Evolutionary conservation across 140 eudicot species (phyloP).

Genomic region (Anethum foeniculum): DNA sequence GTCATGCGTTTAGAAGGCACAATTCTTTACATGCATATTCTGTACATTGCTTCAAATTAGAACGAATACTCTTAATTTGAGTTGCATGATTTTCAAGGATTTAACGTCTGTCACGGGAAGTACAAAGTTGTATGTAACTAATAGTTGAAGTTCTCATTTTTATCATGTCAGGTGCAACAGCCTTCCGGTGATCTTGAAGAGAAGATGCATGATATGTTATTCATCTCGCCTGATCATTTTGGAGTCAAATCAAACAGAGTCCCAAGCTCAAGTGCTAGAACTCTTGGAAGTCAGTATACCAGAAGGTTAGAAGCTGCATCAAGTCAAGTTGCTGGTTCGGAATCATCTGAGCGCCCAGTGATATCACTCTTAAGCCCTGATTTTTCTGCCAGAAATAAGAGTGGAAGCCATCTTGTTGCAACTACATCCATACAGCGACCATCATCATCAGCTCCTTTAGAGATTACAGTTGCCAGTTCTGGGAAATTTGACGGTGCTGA

Average conservation of each 20-base stretch:
- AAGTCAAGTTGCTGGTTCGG: conserved; percentile 17
- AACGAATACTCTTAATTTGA: background rate
- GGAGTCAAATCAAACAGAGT: conserved; percentile 31
- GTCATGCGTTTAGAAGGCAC: background rate
- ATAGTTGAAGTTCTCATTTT: background rate
- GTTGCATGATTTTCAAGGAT: background rate
- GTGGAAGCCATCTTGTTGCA: conserved; percentile 1
- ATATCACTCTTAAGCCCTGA: conserved; percentile 28
- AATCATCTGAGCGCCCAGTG: conserved; percentile 17
- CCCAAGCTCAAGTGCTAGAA: conserved; percentile 19
- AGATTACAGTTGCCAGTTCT: conserved; percentile 20
- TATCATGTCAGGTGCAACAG: conserved; percentile 29
- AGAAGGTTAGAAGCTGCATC: conserved; percentile 26
- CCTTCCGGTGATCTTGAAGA: conserved; percentile 48
- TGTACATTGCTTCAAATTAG: background rate
- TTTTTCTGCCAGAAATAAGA: conserved; percentile 17
- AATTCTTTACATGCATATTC: background rate
- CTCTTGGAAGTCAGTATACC: conserved; percentile 22
- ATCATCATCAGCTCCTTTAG: conserved; percentile 13
- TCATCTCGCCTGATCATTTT: conserved; percentile 60
- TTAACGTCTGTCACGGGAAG: background rate
- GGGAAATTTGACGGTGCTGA: conserved; percentile 27
- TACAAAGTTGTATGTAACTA: conserved; percentile 1
- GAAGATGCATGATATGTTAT: conserved; percentile 32
- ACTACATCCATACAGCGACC: conserved; percentile 17